These are phyloP conservation scores for Chondrus crispus DNA, from an alignment of 23 red algal genomes.

Conservation along the genomic window DNA sequence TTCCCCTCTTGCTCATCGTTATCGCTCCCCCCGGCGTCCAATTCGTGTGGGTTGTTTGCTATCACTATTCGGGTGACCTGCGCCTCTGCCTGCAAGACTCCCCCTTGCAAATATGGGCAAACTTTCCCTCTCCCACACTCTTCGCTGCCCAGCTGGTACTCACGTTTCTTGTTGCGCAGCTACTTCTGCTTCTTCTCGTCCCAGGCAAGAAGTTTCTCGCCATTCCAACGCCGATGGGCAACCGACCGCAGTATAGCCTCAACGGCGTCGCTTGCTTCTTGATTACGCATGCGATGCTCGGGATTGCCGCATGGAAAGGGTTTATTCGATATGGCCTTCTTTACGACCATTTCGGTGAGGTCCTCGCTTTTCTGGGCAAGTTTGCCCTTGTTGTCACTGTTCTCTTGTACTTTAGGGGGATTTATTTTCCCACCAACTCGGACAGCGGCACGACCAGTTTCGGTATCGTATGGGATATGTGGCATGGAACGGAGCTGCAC, in stretches of 20 bases:
- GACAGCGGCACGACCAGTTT: slow-evolving; percentile 44
- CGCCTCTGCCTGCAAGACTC: neutral
- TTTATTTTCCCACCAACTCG: slow-evolving; percentile 54
- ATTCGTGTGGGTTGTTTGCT: slow-evolving; percentile 60
- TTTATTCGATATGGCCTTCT: slow-evolving; percentile 23
- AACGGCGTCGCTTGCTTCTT: slow-evolving; percentile 70
- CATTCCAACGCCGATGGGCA: slow-evolving; percentile 69
- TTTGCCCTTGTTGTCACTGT: slow-evolving; percentile 37
- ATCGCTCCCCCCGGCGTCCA: slow-evolving; percentile 54
- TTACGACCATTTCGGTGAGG: slow-evolving; percentile 49
- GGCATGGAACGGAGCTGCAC: slow-evolving; percentile 73
- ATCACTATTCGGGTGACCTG: slow-evolving; percentile 32
- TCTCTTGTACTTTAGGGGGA: slow-evolving; percentile 53
- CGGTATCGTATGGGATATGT: slow-evolving; percentile 67
- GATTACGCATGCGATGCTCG: slow-evolving; percentile 22
- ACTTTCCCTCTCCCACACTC: slow-evolving; percentile 34
- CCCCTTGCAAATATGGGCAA: neutral
- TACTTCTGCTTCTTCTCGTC: slow-evolving; percentile 41
- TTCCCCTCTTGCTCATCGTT: slow-evolving; percentile 50
- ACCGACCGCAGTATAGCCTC: slow-evolving; percentile 54
- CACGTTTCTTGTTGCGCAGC: slow-evolving; percentile 24
- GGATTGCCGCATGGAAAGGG: neutral
- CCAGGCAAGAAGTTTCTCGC: slow-evolving; percentile 51
- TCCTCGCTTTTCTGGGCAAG: slow-evolving; percentile 47
- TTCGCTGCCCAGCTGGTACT: neutral